Evolutionary conservation across 768 basidiomycete species (phyloP).

Genomic region (Pleurotus giganteus): DNA sequence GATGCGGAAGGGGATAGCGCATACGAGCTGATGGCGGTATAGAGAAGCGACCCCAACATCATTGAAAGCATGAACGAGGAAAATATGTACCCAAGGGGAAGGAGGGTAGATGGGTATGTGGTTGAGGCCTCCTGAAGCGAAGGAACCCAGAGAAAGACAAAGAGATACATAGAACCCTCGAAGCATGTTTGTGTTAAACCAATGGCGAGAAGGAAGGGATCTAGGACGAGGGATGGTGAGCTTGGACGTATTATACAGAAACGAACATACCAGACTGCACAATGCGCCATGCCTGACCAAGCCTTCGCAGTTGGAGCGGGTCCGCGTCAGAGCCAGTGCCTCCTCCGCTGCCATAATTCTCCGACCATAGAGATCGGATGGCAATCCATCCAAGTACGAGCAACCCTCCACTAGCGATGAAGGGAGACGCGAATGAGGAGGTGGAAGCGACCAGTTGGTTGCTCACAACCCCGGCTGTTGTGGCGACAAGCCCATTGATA

Average conservation of each 20-base stretch:
- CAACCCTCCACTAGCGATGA: conserved; percentile 58
- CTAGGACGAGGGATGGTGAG: conserved; percentile 28
- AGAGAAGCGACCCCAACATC: conserved; percentile 76
- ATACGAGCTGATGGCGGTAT: conserved; percentile 48
- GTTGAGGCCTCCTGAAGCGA: conserved; percentile 62
- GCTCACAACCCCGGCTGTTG: conserved; percentile 61
- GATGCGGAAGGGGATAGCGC: conserved; percentile 16
- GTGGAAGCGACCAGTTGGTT: conserved; percentile 60
- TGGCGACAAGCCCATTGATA: conserved; percentile 71
- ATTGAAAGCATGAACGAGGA: conserved; percentile 80
- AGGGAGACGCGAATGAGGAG: conserved; percentile 58
- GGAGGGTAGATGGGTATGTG: conserved; percentile 29
- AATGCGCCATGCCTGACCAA: conserved; percentile 56
- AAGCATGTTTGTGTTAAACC: conserved; percentile 79
- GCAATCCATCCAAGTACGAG: conserved; percentile 54
- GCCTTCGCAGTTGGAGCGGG: conserved; percentile 49
- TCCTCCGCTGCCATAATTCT: conserved; percentile 63
- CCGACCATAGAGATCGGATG: conserved; percentile 59
- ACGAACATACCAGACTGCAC: conserved; percentile 44
- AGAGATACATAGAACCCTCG: conserved; percentile 83
- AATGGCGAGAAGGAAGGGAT: conserved; percentile 59
- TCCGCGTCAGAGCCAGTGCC: conserved; percentile 27
- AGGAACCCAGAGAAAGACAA: conserved; percentile 83
- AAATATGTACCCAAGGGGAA: conserved; percentile 79
- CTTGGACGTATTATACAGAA: background rate